Base-by-base conservation (phyloP, 805 yeast genomes). In the Spathaspora passalidarum region DNA sequence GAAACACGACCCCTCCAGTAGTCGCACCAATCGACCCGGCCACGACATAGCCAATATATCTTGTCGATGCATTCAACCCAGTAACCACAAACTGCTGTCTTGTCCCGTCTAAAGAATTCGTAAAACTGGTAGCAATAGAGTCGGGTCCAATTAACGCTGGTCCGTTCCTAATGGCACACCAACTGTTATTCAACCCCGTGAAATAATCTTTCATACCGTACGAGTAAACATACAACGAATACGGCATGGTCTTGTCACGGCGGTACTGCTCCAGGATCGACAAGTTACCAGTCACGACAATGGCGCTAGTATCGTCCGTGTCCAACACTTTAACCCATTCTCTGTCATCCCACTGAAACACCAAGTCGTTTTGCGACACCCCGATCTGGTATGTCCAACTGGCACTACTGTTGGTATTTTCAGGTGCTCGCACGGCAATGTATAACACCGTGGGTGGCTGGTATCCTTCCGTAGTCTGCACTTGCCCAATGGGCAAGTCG, bases 151-250 rank as follows among this genome's bases (percentile, higher is more conserved):
- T 35, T 18, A 69, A 56, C 5, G 66, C 69, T 14, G 79, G 81
- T 3, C 83, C 86, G 42, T 72, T 73, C 40, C 74, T 63, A 6
- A 88, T 66, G 0, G 96, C 96, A 63, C 94, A 86, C 77, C 87
- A 79, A 41, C 92, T 83, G 49, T 67, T 66, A 41, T 75, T 72
- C 42, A 85, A 57, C 2, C 61, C 62, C 1, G 50, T 50, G 42
- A 76, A 69, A 45, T 67, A 57, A 44, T 66, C 56, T 7, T 58
- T 53, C 32, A 69, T 64, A 2, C 66, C 70, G 39, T 68, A 56
- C 1, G 78, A 66, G 51, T 78, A 84, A 2, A 86, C 55, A 54
- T 73, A 78, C 11, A 84, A 48, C 10, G 64, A 64, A 49, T 66
- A 75, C 32, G 54, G 59, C 16, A 41, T 29, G 5, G 13, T 29